Evolutionary conservation across 1,284 basidiomycete species (phyloP).

Genomic region (Amylostereum chailletii): DNA sequence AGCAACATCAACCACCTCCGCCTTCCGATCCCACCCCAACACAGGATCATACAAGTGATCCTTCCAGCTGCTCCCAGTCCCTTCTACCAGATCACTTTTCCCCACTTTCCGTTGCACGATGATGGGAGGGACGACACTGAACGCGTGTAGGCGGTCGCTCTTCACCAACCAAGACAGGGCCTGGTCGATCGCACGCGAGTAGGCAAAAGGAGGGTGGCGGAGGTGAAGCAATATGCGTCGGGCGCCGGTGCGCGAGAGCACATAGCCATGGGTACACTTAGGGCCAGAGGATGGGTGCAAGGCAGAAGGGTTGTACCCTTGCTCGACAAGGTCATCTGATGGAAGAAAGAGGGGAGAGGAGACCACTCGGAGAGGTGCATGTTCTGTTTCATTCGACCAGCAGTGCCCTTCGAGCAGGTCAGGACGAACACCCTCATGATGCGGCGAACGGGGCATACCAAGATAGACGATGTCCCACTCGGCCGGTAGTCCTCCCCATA

Average conservation of each 20-base stretch:
- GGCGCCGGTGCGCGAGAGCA: conserved; percentile 44
- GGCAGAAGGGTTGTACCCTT: conserved; percentile 25
- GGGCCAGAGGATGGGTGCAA: conserved; percentile 49
- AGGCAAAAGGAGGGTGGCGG: conserved; percentile 56
- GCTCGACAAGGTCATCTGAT: neutral
- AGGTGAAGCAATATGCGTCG: conserved; percentile 45
- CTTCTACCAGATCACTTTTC: conserved; percentile 40
- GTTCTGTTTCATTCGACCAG: conserved; percentile 55
- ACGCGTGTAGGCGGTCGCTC: conserved; percentile 43
- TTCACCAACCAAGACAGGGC: conserved; percentile 62
- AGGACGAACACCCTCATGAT: neutral
- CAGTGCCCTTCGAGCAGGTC: conserved; percentile 44
- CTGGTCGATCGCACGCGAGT: conserved; percentile 70
- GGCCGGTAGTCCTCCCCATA: conserved; percentile 51
- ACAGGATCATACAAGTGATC: conserved; percentile 41
- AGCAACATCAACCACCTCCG: too few species aligned
- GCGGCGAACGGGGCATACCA: conserved; percentile 31
- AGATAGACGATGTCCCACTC: conserved; percentile 74
- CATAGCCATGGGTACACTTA: conserved; percentile 66
- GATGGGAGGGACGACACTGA: conserved; percentile 56
- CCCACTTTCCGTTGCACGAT: conserved; percentile 51
- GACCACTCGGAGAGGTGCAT: conserved; percentile 18
- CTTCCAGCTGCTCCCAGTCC: conserved; percentile 48
- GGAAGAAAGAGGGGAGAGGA: neutral
- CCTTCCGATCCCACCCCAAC: conserved; percentile 17